Conservation (phyloP, 1,284 basidiomycete species). For the Blastosporella zonata region DNA sequence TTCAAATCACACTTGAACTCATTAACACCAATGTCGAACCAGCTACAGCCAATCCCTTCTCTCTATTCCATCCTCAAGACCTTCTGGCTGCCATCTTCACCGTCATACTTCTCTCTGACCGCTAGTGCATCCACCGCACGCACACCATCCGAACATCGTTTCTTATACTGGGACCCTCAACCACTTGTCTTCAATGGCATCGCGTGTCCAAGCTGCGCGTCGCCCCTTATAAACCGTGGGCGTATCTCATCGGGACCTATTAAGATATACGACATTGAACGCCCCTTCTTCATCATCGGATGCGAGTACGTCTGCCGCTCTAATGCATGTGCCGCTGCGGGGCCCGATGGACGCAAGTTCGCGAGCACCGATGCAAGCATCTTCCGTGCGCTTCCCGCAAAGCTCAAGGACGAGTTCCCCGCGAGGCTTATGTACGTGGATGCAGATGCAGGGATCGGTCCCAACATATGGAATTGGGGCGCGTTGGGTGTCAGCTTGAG, state of each 20-base stretch:
- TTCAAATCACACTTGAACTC: constrained; percentile 69
- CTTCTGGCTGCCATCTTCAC: constrained; percentile 75
- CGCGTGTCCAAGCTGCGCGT: constrained; percentile 57
- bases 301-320: constrained; percentile 69
- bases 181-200: constrained; percentile 76
- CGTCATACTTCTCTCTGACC: constrained; percentile 69
- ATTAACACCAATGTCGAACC: constrained; percentile 41
- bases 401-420: constrained; percentile 69
- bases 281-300: constrained; percentile 77
- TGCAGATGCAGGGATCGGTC: constrained; percentile 51
- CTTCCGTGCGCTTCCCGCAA: constrained; percentile 59
- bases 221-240: constrained; percentile 57
- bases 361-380: constrained; percentile 68
- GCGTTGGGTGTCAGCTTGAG: constrained; percentile 62
- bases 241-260: constrained; percentile 67
- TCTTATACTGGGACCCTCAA: constrained; percentile 77
- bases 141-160: constrained; percentile 65
- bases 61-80: constrained; percentile 72
- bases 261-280: constrained; percentile 71
- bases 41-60: constrained; percentile 55
- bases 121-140: constrained; percentile 64
- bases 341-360: constrained; percentile 55
- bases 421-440: constrained; percentile 53
- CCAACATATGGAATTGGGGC: constrained; percentile 69
- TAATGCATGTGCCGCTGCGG: constrained; percentile 36